Percentiles rank a stretch among this genome's conserved stretches.
These are phyloP conservation scores for Starmerella riodocensis DNA, from an alignment of 805 yeast species.

Conservation along the genomic window DNA sequence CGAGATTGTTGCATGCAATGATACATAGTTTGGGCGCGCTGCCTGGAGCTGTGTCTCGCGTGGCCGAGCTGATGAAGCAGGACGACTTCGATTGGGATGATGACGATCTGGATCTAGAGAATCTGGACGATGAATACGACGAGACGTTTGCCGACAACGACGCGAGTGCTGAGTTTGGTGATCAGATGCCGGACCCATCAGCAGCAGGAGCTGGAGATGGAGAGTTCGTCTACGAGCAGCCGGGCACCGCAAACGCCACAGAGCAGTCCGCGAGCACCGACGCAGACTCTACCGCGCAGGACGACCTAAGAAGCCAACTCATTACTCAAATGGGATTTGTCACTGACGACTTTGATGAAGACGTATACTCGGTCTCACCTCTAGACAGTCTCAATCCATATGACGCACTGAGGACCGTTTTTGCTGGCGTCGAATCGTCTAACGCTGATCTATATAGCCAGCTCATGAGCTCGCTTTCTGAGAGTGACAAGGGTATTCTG, in stretches of 20 bases:
- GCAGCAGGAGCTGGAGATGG: slow-evolving; percentile 6
- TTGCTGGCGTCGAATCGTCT: slow-evolving; percentile 36
- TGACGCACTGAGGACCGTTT: slow-evolving; percentile 45
- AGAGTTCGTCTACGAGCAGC: slow-evolving; percentile 14
- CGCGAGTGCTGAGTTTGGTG: slow-evolving; percentile 9
- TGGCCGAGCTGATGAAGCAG: slow-evolving; percentile 51
- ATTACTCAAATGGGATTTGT: slow-evolving; percentile 20
- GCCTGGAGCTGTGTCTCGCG: slow-evolving; percentile 56
- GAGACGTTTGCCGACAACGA: slow-evolving; percentile 22
- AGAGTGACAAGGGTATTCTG: slow-evolving; percentile 29
- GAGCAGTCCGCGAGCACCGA: slow-evolving; percentile 17
- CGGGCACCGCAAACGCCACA: slow-evolving; percentile 3
- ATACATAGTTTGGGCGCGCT: slow-evolving; percentile 42
- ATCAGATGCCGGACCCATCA: slow-evolving; percentile 2
- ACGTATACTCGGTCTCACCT: slow-evolving; percentile 64
- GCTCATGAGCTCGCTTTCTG: slow-evolving; percentile 32
- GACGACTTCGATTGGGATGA: slow-evolving; percentile 32
- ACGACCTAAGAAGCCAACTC: background rate
- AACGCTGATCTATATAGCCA: slow-evolving; percentile 39
- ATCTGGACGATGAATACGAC: slow-evolving; percentile 22
- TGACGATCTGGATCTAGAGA: slow-evolving; percentile 26
- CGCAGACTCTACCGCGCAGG: slow-evolving; percentile 16
- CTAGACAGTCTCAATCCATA: slow-evolving; percentile 67
- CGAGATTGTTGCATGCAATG: slow-evolving; percentile 41
- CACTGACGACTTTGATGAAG: slow-evolving; percentile 69